phyloP scores from a whole-genome alignment of 169 alveolate genomes.

The Eimeria sp. region DNA sequence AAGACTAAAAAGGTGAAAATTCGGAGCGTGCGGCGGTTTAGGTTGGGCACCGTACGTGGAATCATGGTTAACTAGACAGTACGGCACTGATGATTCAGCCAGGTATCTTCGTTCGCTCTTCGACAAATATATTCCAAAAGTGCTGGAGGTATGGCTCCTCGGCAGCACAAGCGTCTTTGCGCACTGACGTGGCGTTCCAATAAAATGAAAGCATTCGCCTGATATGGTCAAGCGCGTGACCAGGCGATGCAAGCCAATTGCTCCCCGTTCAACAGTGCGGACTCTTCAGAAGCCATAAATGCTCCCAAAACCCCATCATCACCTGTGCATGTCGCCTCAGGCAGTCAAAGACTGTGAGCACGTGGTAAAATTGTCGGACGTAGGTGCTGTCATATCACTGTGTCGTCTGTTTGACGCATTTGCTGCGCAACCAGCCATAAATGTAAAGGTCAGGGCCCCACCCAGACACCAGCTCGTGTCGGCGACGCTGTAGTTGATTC shows the following conservation, averaged over 20 bases:
- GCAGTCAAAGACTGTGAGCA: conserved; percentile 85
- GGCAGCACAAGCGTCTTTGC: background rate
- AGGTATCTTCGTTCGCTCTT: conserved; percentile 82
- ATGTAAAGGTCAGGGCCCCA: conserved; percentile 83
- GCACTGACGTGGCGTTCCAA: background rate
- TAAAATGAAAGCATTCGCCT: background rate
- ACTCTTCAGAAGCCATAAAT: background rate
- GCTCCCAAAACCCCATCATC: background rate
- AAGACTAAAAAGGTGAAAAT: background rate
- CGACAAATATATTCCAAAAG: conserved; percentile 92
- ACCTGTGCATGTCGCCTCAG: background rate
- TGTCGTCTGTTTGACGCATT: conserved; percentile 93
- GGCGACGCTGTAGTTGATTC: background rate
- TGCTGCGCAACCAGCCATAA: conserved; percentile 87
- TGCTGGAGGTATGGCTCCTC: conserved; percentile 88
- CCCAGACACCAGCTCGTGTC: background rate
- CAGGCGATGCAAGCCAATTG: background rate
- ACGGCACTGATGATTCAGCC: conserved; percentile 88
- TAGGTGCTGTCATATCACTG: conserved; percentile 91
- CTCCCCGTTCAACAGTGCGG: background rate
- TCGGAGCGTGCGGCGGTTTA: background rate
- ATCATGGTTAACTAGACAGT: conserved; percentile 91
- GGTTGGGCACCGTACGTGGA: conserved; percentile 88
- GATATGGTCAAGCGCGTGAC: background rate
- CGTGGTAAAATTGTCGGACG: conserved; percentile 92